Base-by-base conservation (phyloP, 257 asterid species). In the Petunia secreta region DNA sequence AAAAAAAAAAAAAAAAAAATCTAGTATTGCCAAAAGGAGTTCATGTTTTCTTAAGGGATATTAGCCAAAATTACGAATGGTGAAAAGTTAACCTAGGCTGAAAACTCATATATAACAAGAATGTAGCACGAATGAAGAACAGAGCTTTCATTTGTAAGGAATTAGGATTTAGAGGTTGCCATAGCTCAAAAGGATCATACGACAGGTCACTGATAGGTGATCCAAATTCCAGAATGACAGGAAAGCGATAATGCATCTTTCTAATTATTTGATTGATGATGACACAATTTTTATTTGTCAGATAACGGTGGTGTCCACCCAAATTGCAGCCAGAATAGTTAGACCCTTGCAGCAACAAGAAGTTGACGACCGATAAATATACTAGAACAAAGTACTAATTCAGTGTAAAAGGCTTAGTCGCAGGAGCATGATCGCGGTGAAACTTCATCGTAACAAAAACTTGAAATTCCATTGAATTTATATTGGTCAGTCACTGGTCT, bases 71-170 rank as follows among this genome's bases (percentile, higher is more conserved):
- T 25, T 25, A 25, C 25, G 58, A 46, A 69, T 9, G 43, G 43
- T 48, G 11, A 3, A 15, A 25, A 62, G 59, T 48, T 69, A 48
- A 25, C 41, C 25, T 4, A 46, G 76, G 43, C 6, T 9, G 59
- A 46, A 9, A 69, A 25, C 76, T 43, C 75, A 46, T 46, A 67
- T 67, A 69, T 48, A 69, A 46, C 25, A 58, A 69, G 41, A 68
- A 68, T 44, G 8, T 43, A 68, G 76, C n/a, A 68, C 58, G n/a
- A 37, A 10, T 9, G 8, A 8, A 44, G 76, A 68, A 16, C 9
- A n/a, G n/a, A 10, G 43, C 41, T 46, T 69, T 5, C 77, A 48
- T 25, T 46, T 46, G 77, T 10, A 46, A 69, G 41, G 40, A 46
- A 48, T 69, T 48, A 37, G 77, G 43, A 10, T 69, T 34, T 25